Evolutionary conservation across 805 yeast species (phyloP).

Genomic region (Middelhovenomyces tepae): DNA sequence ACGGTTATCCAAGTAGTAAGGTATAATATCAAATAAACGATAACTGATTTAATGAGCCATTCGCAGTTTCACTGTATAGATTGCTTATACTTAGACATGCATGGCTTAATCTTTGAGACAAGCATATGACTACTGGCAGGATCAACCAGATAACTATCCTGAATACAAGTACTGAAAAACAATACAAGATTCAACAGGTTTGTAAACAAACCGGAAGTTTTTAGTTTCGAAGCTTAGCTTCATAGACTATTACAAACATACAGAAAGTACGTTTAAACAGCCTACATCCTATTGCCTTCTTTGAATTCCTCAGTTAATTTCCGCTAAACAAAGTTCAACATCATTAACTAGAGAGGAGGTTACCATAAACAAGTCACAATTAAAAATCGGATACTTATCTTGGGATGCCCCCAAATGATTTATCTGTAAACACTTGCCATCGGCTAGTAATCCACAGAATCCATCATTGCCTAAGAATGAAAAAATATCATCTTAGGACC

Average conservation of each 20-base stretch:
- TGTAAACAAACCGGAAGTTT: too few species aligned
- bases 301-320: slow-evolving; percentile 15
- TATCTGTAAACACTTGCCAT: slow-evolving; percentile 21
- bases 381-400: slow-evolving; percentile 15
- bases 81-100: slow-evolving; percentile 42
- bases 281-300: slow-evolving; percentile 19
- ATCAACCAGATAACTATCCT: slow-evolving; percentile 42
- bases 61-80: slow-evolving; percentile 42
- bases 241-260: too few species aligned
- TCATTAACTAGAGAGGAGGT: slow-evolving; percentile 17
- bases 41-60: slow-evolving; percentile 44
- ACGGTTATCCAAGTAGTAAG: slow-evolving; percentile 41
- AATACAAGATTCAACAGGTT: too few species aligned
- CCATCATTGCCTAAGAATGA: slow-evolving; percentile 17
- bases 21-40: slow-evolving; percentile 40
- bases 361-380: slow-evolving; percentile 15
- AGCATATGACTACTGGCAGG: slow-evolving; percentile 47
- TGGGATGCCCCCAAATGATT: slow-evolving; percentile 16
- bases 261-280: too few species aligned
- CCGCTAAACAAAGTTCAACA: slow-evolving; percentile 12
- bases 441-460: slow-evolving; percentile 25
- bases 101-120: slow-evolving; percentile 45
- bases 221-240: too few species aligned
- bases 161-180: too few species aligned
- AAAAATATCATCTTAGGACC: slow-evolving; percentile 7